Evolutionary conservation across 306 rosid species (phyloP), one percentile per base, ranked within the genome.

Genomic region (Castanospermum australe): DNA sequence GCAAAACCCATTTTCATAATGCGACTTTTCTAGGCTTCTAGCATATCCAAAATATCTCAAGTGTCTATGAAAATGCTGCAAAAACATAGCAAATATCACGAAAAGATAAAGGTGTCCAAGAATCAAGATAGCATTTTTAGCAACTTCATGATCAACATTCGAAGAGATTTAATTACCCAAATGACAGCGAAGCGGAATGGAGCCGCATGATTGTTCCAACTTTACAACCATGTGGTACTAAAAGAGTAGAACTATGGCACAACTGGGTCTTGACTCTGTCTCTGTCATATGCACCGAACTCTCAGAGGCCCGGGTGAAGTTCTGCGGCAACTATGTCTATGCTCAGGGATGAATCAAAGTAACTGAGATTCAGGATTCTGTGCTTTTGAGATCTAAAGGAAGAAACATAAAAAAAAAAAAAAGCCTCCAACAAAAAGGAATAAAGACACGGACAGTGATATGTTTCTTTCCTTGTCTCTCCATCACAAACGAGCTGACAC

Each of bases 361-460:
- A 64, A 57, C 41, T 35, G 59, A 39, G 81, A 75, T 82, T 82
- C 60, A 21, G 64, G 83, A 47, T 52, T 38, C 44, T 1, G 59
- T 17, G 79, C n/a, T 63, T 75, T 57, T 18, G 75, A 79, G 89
- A 82, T 82, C 89, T 71, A 51, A 71, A 77, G 63, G 62, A 20
- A 65, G 24, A 57, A 71, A 57, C 73, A 63, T 78, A n/a, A 10
- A 24, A 32, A 62, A 17, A 30, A 68, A 33, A 69, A 63, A 15
- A 71, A 50, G 21, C 42, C 64, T 33, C 12, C 4, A 10, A 30
- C 17, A 13, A 38, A 13, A 44, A 59, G 15, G 2, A 47, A n/a
- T 55, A 10, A 10, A 69, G 38, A 55, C 25, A 42, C 28, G 1
- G 44, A 62, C 78, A 50, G 67, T 39, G 67, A 51, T 33, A 42